Percentiles rank a stretch among this genome's conserved stretches.
Evolutionary conservation across 176 grass and related monocot species (phyloP).

Genomic region (Paspalum vaginatum): DNA sequence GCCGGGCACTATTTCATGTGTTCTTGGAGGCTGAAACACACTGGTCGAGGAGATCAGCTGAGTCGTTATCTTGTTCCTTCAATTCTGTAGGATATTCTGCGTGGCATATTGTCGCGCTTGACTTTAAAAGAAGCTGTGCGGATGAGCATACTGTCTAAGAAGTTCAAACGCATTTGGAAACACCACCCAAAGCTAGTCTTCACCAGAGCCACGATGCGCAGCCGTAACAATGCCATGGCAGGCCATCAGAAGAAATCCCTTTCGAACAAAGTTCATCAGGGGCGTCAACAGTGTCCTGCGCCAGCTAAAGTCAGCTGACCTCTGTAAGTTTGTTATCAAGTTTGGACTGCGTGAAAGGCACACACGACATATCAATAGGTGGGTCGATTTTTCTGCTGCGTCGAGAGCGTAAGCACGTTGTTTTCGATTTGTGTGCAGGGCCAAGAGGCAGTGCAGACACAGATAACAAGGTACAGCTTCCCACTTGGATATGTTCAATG

Average conservation of each 20-base stretch:
- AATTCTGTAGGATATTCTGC: slow-evolving; percentile 6
- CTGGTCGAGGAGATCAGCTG: not conserved
- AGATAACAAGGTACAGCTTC: not conserved
- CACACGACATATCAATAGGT: not conserved
- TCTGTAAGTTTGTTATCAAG: not conserved
- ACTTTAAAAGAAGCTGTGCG: slow-evolving; percentile 29
- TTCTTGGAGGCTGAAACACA: not conserved
- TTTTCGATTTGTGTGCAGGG: slow-evolving; percentile 9
- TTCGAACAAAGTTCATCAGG: not conserved
- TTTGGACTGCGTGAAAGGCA: slow-evolving; percentile 6
- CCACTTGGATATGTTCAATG: slow-evolving; percentile 9
- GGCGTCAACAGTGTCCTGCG: not conserved
- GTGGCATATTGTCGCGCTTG: not conserved
- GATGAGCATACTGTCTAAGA: slow-evolving; percentile 7
- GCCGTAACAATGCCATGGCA: not conserved
- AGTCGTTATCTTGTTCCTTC: not conserved
- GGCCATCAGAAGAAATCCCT: not conserved
- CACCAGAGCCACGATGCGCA: not conserved
- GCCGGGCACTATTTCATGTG: too few species aligned
- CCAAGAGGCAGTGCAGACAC: not conserved
- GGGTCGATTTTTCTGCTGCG: not conserved
- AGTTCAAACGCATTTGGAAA: not conserved
- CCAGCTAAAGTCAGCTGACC: not conserved
- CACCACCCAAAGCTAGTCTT: slow-evolving; percentile 24
- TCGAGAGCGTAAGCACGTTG: not conserved